phyloP scores from a whole-genome alignment of 2,329 filamentous ascomycete species.

The Macrophomina tecta region DNA sequence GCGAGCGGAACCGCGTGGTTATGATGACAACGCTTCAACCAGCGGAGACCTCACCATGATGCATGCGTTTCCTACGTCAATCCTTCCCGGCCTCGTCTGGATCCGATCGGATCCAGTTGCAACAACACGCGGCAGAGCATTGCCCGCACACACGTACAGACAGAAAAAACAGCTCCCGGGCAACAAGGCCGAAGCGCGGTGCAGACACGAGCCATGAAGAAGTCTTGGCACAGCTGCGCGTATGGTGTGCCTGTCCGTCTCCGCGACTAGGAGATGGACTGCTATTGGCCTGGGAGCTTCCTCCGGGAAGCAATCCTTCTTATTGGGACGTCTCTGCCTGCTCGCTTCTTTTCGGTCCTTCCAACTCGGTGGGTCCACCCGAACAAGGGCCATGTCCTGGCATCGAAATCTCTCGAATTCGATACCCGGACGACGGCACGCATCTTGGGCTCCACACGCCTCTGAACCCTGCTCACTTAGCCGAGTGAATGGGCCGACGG shows the following conservation, averaged over 20 bases:
- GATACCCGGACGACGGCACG: conserved; percentile 14
- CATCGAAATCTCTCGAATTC: conserved; percentile 3
- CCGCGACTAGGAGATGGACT: background rate
- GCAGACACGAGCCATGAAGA: conserved; percentile 2
- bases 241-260: background rate
- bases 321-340: background rate
- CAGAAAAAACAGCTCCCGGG: background rate
- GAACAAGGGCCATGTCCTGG: conserved; percentile 1
- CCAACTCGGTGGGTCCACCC: conserved; percentile 8
- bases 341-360: conserved; percentile 12
- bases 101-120: conserved; percentile 7
- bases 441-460: background rate
- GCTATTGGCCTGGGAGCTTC: conserved; percentile 15
- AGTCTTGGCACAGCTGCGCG: conserved; percentile 3
- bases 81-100: background rate
- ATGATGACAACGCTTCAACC: background rate
- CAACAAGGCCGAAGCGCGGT: conserved; percentile 1
- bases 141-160: background rate
- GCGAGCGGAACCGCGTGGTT: background rate
- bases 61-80: conserved; percentile 16
- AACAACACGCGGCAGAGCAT: background rate
- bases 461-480: background rate
- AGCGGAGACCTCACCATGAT: background rate
- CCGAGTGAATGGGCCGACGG: conserved; percentile 19
- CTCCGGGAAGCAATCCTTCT: background rate